Evolutionary conservation across 2,329 filamentous ascomycete genomes (phyloP).

Genomic region (Parastagonospora avenae): DNA sequence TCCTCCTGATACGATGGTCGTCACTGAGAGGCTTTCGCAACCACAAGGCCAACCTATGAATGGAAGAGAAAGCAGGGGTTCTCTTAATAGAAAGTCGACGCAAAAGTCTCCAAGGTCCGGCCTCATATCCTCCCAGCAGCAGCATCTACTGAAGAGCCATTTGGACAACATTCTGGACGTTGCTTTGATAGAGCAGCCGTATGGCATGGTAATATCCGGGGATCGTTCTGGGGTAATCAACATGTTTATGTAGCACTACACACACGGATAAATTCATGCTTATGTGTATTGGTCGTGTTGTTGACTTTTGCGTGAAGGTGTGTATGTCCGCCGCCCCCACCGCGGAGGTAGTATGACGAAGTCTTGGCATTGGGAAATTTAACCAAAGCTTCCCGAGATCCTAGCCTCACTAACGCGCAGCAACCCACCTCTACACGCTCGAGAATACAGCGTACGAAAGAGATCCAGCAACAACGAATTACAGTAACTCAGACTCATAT

Average conservation of each 20-base stretch:
- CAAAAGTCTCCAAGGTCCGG: conserved; percentile 71
- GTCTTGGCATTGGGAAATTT: conserved; percentile 3
- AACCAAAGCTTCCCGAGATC: background rate
- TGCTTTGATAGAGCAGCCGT: conserved; percentile 84
- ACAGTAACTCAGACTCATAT: background rate
- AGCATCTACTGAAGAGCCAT: conserved; percentile 83
- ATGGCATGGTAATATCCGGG: conserved; percentile 89
- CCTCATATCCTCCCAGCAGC: conserved; percentile 91
- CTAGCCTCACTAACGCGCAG: background rate
- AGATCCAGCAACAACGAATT: too few species aligned
- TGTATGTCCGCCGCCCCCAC: background rate
- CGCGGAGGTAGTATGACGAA: background rate
- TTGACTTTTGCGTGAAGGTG: background rate
- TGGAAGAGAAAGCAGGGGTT: conserved; percentile 31
- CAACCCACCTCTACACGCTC: background rate
- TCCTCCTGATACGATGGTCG: conserved; percentile 48
- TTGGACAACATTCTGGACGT: conserved; percentile 88
- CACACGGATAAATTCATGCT: background rate
- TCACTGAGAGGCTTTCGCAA: conserved; percentile 45
- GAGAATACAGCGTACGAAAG: background rate
- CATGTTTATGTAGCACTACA: conserved; percentile 65
- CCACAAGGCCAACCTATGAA: conserved; percentile 17
- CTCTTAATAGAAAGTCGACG: conserved; percentile 43
- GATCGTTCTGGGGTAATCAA: conserved; percentile 90
- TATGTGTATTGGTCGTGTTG: background rate